Evolutionary conservation across 2,329 filamentous ascomycete genomes (phyloP), one percentile per base, ranked within the genome.

Genomic region (Phoma sp.): DNA sequence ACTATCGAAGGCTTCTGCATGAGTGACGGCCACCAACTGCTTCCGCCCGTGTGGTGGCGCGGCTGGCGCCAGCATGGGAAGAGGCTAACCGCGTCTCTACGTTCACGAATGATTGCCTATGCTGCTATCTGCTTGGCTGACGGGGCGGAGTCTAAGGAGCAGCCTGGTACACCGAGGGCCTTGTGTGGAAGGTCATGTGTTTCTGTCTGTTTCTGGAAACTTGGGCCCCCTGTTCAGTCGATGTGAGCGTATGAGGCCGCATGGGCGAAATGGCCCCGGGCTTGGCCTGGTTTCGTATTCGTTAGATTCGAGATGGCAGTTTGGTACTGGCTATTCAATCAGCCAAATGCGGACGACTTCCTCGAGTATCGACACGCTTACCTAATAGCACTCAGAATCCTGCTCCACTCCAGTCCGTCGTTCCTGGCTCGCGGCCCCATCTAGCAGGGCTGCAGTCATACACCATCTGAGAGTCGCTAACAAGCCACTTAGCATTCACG

Each of bases 1-100:
- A 43, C 52, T 55, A 55, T 55, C 52, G 52, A 55, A 55, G 46
- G 25, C 37, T 51, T 37, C 52, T 46, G 43, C 52, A 55, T 50
- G 46, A 9, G 31, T 27, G 29, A 48, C 48, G 39, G 48, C 35
- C 39, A 51, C 54, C 54, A 51, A 48, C 48, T 48, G 48, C 38
- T 44, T 48, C 48, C 43, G 47, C 54, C 54, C 32, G 43, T 43
- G n/a, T 47, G 38, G 52, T 56, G 47, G 47, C 54, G 52, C 46
- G 41, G 46, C 41, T 37, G 40, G 22, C 46, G 52, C 52, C 41
- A 50, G 46, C 36, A 24, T 46, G 17, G 31, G 41, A 31, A 13
- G 7, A 43, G 46, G 36, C 37, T 55, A 55, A 41, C 31, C 24
- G 24, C 32, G 24, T 25, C 15, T 15, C 3, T 12, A 27, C 13